Percentiles rank a stretch among this genome's conserved stretches.
phyloP scores from a whole-genome alignment of 805 yeast genomes.

The Cyberlindnera mrakii region DNA sequence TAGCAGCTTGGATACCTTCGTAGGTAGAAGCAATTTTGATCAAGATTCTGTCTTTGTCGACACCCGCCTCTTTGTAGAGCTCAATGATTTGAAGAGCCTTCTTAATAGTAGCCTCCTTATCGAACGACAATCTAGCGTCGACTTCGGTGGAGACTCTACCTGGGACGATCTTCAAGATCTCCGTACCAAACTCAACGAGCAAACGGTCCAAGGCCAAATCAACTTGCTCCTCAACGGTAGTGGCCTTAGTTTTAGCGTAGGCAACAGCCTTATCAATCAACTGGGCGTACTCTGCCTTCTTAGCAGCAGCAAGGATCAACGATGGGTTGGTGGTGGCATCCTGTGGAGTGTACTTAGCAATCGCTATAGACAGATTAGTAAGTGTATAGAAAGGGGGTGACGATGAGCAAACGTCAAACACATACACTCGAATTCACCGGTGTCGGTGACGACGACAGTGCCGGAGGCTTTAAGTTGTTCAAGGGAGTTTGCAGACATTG shows the following conservation, averaged over 20 bases:
- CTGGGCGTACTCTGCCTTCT: constrained; percentile 81
- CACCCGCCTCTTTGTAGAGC: constrained; percentile 80
- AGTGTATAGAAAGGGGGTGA: too few relatives aligned
- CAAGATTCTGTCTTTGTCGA: constrained; percentile 81
- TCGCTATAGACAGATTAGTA: constrained; percentile 30
- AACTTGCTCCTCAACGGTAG: constrained; percentile 52
- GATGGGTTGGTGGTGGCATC: constrained; percentile 99
- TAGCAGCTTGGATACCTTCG: constrained; percentile 99
- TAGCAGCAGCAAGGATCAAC: constrained; percentile 90
- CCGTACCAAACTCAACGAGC: constrained; percentile 93
- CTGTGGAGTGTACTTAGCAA: constrained; percentile 97
- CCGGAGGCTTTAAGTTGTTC: constrained; percentile 94
- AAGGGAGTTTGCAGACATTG: constrained; percentile 55
- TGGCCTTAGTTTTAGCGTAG: constrained; percentile 65
- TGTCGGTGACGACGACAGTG: constrained; percentile 95
- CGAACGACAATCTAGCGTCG: constrained; percentile 95
- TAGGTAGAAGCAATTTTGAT: constrained; percentile 97
- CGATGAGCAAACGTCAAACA: too few relatives aligned
- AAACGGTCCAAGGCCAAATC: constrained; percentile 82
- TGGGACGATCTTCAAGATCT: constrained; percentile 90
- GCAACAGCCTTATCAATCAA: constrained; percentile 88
- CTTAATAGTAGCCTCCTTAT: constrained; percentile 87
- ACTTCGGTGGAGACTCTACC: constrained; percentile 99
- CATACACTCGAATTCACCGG: constrained; percentile 87
- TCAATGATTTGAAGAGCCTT: constrained; percentile 90